phyloP scores from a whole-genome alignment of 2,329 filamentous ascomycete species.

The Aspergillus candidus region DNA sequence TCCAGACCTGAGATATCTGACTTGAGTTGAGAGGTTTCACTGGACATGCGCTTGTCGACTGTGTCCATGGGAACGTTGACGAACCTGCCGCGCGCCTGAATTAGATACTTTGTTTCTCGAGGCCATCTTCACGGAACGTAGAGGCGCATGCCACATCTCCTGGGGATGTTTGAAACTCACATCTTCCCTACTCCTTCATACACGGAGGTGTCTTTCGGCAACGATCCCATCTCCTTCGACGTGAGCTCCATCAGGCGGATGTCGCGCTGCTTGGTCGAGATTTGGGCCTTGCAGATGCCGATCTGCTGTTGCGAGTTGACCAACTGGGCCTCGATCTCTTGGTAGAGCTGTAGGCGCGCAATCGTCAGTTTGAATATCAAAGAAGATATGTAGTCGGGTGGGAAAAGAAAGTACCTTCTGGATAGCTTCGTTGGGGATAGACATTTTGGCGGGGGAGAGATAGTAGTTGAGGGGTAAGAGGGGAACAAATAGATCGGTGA shows the following conservation, averaged over 20 bases:
- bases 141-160: no score
- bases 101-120: no score
- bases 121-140: no score
- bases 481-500: not conserved
- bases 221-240: slow-evolving; percentile 68
- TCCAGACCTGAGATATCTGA: slow-evolving; percentile 72
- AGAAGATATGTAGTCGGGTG: not conserved
- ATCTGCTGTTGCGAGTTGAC: slow-evolving; percentile 88
- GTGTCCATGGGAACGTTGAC: slow-evolving; percentile 66
- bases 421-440: slow-evolving; percentile 86
- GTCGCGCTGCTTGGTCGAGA: slow-evolving; percentile 79
- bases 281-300: slow-evolving; percentile 74
- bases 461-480: slow-evolving; percentile 4
- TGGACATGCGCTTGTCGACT: slow-evolving; percentile 68
- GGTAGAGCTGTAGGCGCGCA: slow-evolving; percentile 60
- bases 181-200: slow-evolving; percentile 98
- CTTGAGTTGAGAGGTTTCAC: slow-evolving; percentile 68
- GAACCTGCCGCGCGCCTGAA: slow-evolving; percentile 58
- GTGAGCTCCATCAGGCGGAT: slow-evolving; percentile 84
- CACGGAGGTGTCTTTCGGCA: slow-evolving; percentile 70
- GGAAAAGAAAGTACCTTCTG: slow-evolving; percentile 63
- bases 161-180: slow-evolving; percentile 47
- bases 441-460: slow-evolving; percentile 54
- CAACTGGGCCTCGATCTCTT: slow-evolving; percentile 90
- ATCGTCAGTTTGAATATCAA: no score